Base-by-base conservation (phyloP, 768 basidiomycete species). In the Trametes elegans region DNA sequence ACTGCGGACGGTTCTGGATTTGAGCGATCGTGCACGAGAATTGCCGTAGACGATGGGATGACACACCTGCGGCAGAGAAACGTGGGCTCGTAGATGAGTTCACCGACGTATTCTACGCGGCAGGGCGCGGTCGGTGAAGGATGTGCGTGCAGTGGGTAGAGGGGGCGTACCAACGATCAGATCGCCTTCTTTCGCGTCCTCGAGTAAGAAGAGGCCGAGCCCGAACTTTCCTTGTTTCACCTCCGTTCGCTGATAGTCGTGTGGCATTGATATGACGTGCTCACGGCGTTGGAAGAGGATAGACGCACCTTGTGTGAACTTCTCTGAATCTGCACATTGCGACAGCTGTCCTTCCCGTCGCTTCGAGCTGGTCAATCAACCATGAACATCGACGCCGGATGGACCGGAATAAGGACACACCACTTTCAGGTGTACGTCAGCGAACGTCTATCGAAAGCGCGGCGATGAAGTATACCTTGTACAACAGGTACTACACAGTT, bases 91-190 rank as follows among this genome's bases (percentile, higher is more conserved):
- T 70, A 77, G 3, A 84, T 76, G 18, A 83, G 58, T 67, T 90
- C 86, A 2, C 88, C 88, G 5, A 78, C 66, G 55, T 90, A 89
- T 69, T 89, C 88, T 88, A 41, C n/a, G n/a, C n/a, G n/a, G n/a
- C n/a, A n/a, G n/a, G n/a, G n/a, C n/a, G n/a, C n/a, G n/a, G n/a
- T n/a, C n/a, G n/a, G n/a, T n/a, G n/a, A n/a, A n/a, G n/a, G n/a
- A n/a, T n/a, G n/a, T n/a, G n/a, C n/a, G n/a, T n/a, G n/a, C n/a
- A n/a, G n/a, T n/a, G n/a, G n/a, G n/a, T n/a, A n/a, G n/a, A n/a
- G n/a, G n/a, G n/a, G n/a, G 21, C 56, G 16, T 44, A 67, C 70
- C 70, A 40, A 59, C 58, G 42, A 71, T 59, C 32, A 68, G 49
- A 4, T 84, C 82, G 18, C 71, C 73, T 46, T 68, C 63, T 39